phyloP scores from a whole-genome alignment of 306 rosid genomes.

The Clitoria ternatea region DNA sequence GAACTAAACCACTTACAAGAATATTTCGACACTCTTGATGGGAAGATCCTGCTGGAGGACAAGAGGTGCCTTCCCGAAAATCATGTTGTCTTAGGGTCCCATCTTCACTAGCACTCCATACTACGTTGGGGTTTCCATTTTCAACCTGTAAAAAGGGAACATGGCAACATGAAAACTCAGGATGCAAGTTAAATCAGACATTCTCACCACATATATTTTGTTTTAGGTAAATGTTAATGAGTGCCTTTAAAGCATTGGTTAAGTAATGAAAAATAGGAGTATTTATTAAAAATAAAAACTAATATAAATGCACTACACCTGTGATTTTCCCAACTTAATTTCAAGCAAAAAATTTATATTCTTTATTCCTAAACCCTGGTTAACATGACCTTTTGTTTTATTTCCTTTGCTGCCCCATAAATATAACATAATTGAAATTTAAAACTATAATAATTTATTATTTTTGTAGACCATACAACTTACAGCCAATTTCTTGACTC shows the following conservation, averaged over 20 bases:
- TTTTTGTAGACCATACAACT: conserved; percentile 35
- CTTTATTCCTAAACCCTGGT: too few relatives aligned
- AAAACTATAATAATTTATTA: conserved; percentile 14
- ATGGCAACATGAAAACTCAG: conserved; percentile 22
- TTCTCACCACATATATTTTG: background rate
- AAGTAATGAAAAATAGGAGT: too few relatives aligned
- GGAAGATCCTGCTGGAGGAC: conserved; percentile 87
- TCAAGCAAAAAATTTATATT: too few relatives aligned
- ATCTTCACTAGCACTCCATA: conserved; percentile 99
- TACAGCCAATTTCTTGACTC: conserved; percentile 98
- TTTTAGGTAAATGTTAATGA: too few relatives aligned
- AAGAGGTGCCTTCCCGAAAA: conserved; percentile 79
- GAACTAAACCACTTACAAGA: conserved; percentile 52
- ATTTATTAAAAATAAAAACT: too few relatives aligned
- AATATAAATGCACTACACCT: too few relatives aligned
- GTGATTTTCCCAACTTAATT: too few relatives aligned
- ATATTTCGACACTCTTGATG: conserved; percentile 88
- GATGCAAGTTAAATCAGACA: background rate
- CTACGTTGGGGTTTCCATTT: conserved; percentile 90
- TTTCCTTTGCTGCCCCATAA: background rate
- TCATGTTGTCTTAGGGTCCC: conserved; percentile 99
- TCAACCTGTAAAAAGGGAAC: conserved; percentile 64
- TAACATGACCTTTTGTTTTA: background rate
- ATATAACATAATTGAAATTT: conserved; percentile 13
- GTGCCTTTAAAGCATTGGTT: too few relatives aligned